Percentiles rank a stretch among this genome's conserved stretches.
These are phyloP conservation scores for Tuber brumale DNA, from an alignment of 495 filamentous ascomycete genomes.

Conservation along the genomic window DNA sequence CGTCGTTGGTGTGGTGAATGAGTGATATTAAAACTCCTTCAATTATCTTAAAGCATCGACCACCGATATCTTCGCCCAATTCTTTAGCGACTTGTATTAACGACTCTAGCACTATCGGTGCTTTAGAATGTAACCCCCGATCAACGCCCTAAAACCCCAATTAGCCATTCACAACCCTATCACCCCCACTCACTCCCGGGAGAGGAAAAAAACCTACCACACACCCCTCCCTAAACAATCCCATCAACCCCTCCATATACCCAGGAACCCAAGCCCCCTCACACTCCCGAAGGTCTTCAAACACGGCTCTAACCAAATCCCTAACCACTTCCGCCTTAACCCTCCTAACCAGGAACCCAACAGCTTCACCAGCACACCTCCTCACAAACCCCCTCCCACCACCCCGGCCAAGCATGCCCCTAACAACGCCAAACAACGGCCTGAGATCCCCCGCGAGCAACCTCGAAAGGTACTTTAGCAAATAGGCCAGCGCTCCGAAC, in stretches of 20 bases:
- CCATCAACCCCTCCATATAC: constrained; percentile 86
- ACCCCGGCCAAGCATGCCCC: constrained; percentile 76
- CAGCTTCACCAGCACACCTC: constrained; percentile 85
- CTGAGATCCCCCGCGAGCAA: constrained; percentile 77
- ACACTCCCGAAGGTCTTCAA: constrained; percentile 56
- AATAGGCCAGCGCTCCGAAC: constrained; percentile 86
- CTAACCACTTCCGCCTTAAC: constrained; percentile 69
- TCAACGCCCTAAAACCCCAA: constrained; percentile 67
- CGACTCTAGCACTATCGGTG: constrained; percentile 37
- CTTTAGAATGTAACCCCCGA: constrained; percentile 71
- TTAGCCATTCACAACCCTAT: background rate
- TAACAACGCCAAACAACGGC: constrained; percentile 73
- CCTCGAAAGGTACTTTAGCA: constrained; percentile 91
- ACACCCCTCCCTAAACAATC: constrained; percentile 72
- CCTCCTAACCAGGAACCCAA: constrained; percentile 89
- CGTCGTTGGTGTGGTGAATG: constrained; percentile 70
- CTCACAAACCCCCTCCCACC: constrained; percentile 75
- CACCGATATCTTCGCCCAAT: constrained; percentile 1
- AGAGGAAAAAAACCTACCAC: constrained; percentile 20
- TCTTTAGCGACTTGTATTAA: background rate
- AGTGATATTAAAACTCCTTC: constrained; percentile 68
- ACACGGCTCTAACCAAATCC: constrained; percentile 60
- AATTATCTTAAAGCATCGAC: constrained; percentile 55
- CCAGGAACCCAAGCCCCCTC: constrained; percentile 47
- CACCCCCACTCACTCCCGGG: background rate